These are phyloP conservation scores for Hyaloscypha bicolor DNA, from an alignment of 495 filamentous ascomycete genomes.

Conservation along the genomic window DNA sequence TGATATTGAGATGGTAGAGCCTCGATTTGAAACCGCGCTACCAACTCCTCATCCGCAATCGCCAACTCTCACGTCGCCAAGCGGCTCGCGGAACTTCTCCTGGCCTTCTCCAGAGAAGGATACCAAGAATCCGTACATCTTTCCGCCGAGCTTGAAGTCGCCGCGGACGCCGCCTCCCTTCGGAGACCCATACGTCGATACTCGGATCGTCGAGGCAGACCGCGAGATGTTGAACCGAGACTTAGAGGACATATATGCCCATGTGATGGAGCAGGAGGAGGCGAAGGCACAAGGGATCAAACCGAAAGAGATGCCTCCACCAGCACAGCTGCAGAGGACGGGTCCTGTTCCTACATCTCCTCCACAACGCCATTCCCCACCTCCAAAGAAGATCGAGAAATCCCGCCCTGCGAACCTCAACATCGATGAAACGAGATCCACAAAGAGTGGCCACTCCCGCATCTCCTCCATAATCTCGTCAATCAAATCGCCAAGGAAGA, in stretches of 20 bases:
- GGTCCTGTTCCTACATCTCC: conserved; percentile 29
- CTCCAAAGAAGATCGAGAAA: conserved; percentile 39
- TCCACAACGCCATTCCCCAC: conserved; percentile 31
- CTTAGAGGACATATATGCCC: conserved; percentile 86
- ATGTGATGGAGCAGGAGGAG: conserved; percentile 87
- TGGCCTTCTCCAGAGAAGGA: conserved; percentile 49
- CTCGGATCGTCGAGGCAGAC: conserved; percentile 72
- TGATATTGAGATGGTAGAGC: conserved; percentile 66
- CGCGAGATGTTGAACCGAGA: conserved; percentile 71
- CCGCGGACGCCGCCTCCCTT: conserved; percentile 30
- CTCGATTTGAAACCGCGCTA: conserved; percentile 37
- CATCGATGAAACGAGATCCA: conserved; percentile 40
- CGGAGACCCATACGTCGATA: conserved; percentile 57
- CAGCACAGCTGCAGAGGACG: conserved; percentile 31
- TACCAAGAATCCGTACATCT: conserved; percentile 53
- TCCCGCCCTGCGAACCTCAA: conserved; percentile 46
- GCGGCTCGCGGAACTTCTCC: conserved; percentile 46
- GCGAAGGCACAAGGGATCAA: conserved; percentile 55
- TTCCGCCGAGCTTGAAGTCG: conserved; percentile 45
- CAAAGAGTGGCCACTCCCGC: conserved; percentile 47
- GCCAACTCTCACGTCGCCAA: conserved; percentile 16
- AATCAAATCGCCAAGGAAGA: conserved; percentile 53
- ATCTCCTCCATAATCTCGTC: conserved; percentile 53
- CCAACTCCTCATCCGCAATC: conserved; percentile 37
- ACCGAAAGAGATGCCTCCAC: conserved; percentile 37